Percentiles rank a stretch among this genome's conserved stretches.
These are phyloP conservation scores for Xylaria sp. DNA, from an alignment of 2,329 filamentous ascomycete species.

Conservation along the genomic window DNA sequence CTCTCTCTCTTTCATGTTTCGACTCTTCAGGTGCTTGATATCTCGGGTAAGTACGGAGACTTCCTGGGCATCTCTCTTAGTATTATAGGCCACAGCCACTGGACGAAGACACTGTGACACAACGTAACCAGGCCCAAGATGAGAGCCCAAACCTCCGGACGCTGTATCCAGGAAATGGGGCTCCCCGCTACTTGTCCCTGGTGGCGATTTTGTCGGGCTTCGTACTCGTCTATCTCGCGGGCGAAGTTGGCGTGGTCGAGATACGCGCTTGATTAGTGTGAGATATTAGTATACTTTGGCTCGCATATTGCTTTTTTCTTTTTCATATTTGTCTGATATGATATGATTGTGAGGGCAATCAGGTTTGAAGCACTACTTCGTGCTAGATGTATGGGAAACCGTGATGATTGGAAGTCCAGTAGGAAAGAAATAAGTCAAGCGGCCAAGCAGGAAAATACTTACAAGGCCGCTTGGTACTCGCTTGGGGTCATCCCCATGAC, in stretches of 20 bases:
- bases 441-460: neutral
- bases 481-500: constrained; percentile 35
- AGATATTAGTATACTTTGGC: constrained; percentile 2
- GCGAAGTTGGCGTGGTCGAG: constrained; percentile 30
- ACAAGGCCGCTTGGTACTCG: constrained; percentile 36
- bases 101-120: constrained; percentile 15
- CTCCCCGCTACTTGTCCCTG: neutral
- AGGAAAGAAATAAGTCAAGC: neutral
- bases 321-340: neutral
- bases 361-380: neutral
- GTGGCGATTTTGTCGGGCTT: constrained; percentile 1
- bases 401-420: neutral
- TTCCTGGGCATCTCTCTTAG: neutral
- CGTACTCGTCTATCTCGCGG: constrained; percentile 28
- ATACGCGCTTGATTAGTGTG: constrained; percentile 19
- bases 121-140: constrained; percentile 19
- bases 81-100: constrained; percentile 27
- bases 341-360: neutral
- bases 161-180: constrained; percentile 6
- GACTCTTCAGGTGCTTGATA: too few species aligned
- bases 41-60: neutral
- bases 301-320: neutral
- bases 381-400: too few species aligned
- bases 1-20: too few species aligned
- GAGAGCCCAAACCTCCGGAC: constrained; percentile 32